Evolutionary conservation across 495 filamentous ascomycete species (phyloP), one percentile per base, ranked within the genome.

Genomic region (Podospora conica): DNA sequence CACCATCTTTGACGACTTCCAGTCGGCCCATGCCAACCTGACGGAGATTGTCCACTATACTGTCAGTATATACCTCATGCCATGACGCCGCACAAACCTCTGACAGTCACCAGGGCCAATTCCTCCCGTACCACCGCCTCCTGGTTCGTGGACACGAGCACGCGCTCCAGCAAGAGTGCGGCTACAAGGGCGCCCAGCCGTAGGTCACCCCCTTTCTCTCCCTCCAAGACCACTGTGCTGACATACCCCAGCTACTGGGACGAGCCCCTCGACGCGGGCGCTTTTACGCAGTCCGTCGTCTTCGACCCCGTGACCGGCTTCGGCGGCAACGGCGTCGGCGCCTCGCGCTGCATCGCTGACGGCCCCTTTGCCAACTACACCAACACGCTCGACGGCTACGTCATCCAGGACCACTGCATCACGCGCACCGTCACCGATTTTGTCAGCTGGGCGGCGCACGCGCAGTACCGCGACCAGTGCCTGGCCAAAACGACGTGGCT

Each of bases 101-200:
- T n/a, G n/a, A n/a, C n/a, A n/a, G n/a, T n/a, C n/a, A n/a, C n/a
- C n/a, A n/a, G n/a, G n/a, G 75, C 24, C 70, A 69, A 9, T 84
- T 85, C 71, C 68, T 84, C 9, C 79, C 80, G 10, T 85, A 81
- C 76, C 83, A 86, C 69, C 75, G 83, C 55, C 81, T 83, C 65
- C 80, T 81, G 57, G 53, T 83, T 9, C 67, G 74, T 25, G 68
- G 78, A 1, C 82, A 83, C 61, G 84, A 84, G 56, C 18, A 55
- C 62, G 73, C 75, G 18, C 69, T 86, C 28, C 70, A 75, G 53
- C 68, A 74, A 3, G 77, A 79, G 61, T 85, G 83, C 66, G 72
- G 73, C 54, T 85, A 82, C 69, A 70, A 59, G 11, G 81, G 81
- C 9, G 71, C 73, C n/a, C 74, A 71, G 58, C 69, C 69, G 40